phyloP scores from a whole-genome alignment of 495 filamentous ascomycete genomes.

The Apodospora peruviana region DNA sequence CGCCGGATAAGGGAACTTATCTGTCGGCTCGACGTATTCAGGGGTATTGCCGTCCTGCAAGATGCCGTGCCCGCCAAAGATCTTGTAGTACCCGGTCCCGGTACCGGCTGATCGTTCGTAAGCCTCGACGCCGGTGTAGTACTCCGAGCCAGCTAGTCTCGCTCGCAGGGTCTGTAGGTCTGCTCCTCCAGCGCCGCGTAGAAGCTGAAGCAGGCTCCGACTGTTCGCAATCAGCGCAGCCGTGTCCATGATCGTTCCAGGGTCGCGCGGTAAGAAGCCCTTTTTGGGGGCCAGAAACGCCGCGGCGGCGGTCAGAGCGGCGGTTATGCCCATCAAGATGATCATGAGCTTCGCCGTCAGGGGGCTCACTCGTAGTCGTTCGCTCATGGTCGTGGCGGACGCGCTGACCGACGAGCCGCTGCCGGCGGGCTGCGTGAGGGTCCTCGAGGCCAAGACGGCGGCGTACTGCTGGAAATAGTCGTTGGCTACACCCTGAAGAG shows the following conservation, averaged over 20 bases:
- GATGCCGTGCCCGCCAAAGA: conserved; percentile 8
- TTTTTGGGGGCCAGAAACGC: conserved; percentile 10
- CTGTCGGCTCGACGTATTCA: conserved; percentile 6
- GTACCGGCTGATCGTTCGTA: conserved; percentile 10
- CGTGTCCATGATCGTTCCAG: conserved; percentile 17
- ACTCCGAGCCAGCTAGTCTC: conserved; percentile 9
- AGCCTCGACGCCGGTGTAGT: conserved; percentile 16
- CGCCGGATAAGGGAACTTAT: conserved; percentile 9
- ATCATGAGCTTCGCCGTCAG: conserved; percentile 10
- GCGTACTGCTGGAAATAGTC: conserved; percentile 18
- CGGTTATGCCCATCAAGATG: conserved; percentile 5
- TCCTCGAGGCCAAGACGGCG: conserved; percentile 8
- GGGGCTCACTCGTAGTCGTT: conserved; percentile 9
- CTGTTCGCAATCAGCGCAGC: conserved; percentile 18
- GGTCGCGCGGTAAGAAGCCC: conserved; percentile 16
- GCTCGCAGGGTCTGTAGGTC: conserved; percentile 6
- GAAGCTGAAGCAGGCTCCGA: conserved; percentile 14
- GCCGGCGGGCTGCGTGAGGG: conserved; percentile 2
- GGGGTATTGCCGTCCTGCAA: background rate
- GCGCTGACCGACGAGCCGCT: background rate
- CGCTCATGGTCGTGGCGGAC: conserved; percentile 4
- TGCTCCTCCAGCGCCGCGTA: conserved; percentile 16
- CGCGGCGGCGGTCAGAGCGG: conserved; percentile 1
- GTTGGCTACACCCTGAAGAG: conserved; percentile 8
- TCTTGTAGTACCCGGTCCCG: conserved; percentile 16